Evolutionary conservation across 148 eudicot species (phyloP), one percentile per base, ranked within the genome.

Genomic region (Cornus florida): DNA sequence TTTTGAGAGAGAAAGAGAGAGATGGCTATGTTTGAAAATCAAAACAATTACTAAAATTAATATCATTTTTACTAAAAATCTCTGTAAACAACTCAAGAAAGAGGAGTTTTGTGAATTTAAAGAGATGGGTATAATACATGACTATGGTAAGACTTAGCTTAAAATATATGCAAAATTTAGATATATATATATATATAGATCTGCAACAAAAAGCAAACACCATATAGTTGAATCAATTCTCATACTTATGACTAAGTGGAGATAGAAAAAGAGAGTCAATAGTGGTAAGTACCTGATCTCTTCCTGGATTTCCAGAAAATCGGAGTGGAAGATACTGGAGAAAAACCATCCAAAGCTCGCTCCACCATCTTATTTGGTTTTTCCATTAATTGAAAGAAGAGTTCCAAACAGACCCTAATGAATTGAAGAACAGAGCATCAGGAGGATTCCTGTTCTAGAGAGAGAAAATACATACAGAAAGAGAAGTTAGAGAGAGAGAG

Each of bases 301-400:
- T 80, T 85, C 41, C 94, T 89, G 69, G 97, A 91, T 72, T 89
- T 87, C 97, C 97, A 93, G 66, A 91, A 87, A 32, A 82, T 83
- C 48, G 78, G 78, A 16, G 78, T 76, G 62, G 78, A 24, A 76
- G 78, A 76, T n/a, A 76, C 5, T 28, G 62, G 78, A 76, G 78
- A 66, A 64, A 76, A 76, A 24, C 78, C 78, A 46, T 76, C 19
- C 41, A 76, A 31, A 67, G 28, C 19, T 1, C 22, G 24, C n/a
- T 65, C 69, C 57, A 59, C 87, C 74, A 19, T 6, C 77, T 74
- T 35, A 31, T 60, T 65, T n/a, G 71, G 71, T 28, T 68, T 41
- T 31, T 67, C 71, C 78, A 76, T 67, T 9, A 43, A 43, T 43
- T 10, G 56, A 22, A 22, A 56, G 92, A 79, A 79, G 91, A 80